Conservation (phyloP, 495 filamentous ascomycete species). For the Aspergillus panamensis region DNA sequence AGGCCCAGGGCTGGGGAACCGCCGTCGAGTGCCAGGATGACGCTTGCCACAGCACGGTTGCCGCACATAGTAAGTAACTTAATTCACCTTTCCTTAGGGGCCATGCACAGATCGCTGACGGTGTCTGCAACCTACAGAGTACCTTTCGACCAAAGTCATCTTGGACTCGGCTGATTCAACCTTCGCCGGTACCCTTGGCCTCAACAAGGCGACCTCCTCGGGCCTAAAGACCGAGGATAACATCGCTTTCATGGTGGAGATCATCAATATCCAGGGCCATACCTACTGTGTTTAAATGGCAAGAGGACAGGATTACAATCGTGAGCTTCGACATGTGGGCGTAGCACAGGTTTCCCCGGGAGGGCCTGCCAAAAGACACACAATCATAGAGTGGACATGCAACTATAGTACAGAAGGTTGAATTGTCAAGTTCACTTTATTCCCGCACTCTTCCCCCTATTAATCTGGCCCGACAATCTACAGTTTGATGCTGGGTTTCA, state of each 20-base stretch:
- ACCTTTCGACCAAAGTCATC: constrained; percentile 33
- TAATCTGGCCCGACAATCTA: too few species aligned
- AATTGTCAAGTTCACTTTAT: too few species aligned
- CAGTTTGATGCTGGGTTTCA: too few species aligned
- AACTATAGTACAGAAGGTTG: too few species aligned
- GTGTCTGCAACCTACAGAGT: constrained; percentile 17
- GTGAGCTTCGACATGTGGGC: not conserved
- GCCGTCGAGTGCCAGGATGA: constrained; percentile 39
- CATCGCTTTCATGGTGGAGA: constrained; percentile 30
- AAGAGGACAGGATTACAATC: too few species aligned
- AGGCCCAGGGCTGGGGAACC: constrained; percentile 39
- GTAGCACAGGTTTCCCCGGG: too few species aligned
- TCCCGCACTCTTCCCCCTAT: too few species aligned
- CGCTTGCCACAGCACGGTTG: constrained; percentile 26
- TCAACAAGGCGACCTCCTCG: constrained; percentile 27
- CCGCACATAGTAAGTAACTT: constrained; percentile 29
- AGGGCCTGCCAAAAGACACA: too few species aligned
- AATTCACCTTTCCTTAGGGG: not conserved
- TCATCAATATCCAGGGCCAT: constrained; percentile 32
- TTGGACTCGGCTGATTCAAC: constrained; percentile 26
- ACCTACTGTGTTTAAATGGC: too few species aligned
- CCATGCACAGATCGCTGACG: not conserved
- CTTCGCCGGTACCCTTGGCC: constrained; percentile 28
- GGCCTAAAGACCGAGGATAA: constrained; percentile 25
- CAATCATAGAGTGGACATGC: too few species aligned